These are phyloP conservation scores for Eucalyptus microcorys DNA, from an alignment of 345 rosid species.

Conservation along the genomic window DNA sequence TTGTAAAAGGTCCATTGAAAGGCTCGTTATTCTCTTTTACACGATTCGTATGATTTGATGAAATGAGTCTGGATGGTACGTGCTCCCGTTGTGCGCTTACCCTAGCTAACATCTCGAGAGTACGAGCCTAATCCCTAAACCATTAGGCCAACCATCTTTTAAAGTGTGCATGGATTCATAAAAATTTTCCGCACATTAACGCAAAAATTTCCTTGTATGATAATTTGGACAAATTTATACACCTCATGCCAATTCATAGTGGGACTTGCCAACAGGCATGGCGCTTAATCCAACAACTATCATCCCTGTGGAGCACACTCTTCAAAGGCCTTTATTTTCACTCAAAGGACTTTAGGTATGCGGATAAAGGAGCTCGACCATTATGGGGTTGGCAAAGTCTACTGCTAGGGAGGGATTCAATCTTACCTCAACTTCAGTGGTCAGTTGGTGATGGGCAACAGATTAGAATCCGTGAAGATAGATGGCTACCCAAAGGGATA, in stretches of 20 bases:
- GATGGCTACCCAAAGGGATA: too few species aligned
- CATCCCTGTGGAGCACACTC: too few species aligned
- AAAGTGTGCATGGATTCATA: neutral
- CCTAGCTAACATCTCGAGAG: neutral
- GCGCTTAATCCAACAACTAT: too few species aligned
- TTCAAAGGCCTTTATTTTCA: too few species aligned
- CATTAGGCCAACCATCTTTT: neutral
- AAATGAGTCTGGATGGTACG: neutral
- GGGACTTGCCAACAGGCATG: neutral
- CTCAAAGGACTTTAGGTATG: too few species aligned
- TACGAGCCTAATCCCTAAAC: neutral
- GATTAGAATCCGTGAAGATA: too few species aligned
- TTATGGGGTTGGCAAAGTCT: too few species aligned
- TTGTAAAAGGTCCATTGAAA: neutral
- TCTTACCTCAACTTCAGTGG: too few species aligned
- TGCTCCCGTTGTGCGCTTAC: neutral
- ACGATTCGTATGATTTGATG: neutral
- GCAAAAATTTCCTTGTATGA: neutral
- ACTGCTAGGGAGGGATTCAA: too few species aligned
- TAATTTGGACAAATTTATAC: neutral
- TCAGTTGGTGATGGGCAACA: too few species aligned
- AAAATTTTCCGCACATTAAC: neutral
- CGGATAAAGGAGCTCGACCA: too few species aligned
- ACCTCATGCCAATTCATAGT: neutral
- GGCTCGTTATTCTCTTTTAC: neutral